phyloP scores from a whole-genome alignment of 345 rosid genomes.

The Microcos paniculata region DNA sequence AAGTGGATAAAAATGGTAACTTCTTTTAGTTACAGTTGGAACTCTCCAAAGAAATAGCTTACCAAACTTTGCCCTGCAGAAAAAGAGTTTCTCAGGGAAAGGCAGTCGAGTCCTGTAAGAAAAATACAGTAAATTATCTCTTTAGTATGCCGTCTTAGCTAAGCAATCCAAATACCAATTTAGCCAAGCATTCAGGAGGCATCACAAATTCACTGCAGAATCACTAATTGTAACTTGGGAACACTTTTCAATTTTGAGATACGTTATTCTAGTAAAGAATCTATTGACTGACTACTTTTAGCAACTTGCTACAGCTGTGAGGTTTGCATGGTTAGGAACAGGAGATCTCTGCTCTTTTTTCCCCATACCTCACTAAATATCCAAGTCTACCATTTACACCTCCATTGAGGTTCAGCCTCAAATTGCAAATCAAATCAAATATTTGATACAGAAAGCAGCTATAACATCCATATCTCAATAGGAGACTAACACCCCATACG shows the following conservation, averaged over 20 bases:
- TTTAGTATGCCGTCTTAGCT: not conserved
- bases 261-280: not conserved
- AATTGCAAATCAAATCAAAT: not conserved
- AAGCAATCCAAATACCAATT: not conserved
- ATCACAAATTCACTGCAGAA: not conserved
- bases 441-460: not conserved
- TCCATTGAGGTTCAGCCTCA: not conserved
- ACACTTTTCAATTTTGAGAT: not conserved
- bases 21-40: not conserved
- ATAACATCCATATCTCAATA: not conserved
- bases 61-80: slow-evolving; percentile 42
- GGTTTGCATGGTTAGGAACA: not conserved
- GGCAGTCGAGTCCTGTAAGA: slow-evolving; percentile 25
- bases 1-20: not conserved
- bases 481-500: not conserved
- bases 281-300: not conserved
- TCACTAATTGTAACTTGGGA: not conserved
- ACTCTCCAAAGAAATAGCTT: not conserved
- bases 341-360: not conserved
- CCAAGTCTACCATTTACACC: not conserved
- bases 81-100: slow-evolving; percentile 30
- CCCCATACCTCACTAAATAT: not conserved
- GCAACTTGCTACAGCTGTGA: not conserved
- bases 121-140: not conserved
- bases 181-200: not conserved